Conservation (phyloP, 352 stramenopile species). For the Pythium sukuiense region DNA sequence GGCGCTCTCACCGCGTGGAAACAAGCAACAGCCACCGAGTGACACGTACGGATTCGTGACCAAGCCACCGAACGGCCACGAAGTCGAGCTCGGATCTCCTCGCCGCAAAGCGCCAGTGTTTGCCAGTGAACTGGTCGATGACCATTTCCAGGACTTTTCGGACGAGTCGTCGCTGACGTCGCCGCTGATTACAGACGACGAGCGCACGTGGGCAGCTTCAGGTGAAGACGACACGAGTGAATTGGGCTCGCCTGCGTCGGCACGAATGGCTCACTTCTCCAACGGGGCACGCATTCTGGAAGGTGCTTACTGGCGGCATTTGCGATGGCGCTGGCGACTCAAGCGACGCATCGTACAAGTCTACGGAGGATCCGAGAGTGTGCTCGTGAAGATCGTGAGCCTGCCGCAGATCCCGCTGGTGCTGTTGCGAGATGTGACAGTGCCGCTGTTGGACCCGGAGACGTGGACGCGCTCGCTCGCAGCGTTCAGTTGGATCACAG, state of each 20-base stretch:
- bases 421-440: conserved; percentile 59
- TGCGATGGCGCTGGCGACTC: conserved; percentile 70
- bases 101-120: conserved; percentile 33
- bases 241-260: not conserved
- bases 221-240: not conserved
- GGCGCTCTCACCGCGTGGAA: conserved; percentile 40
- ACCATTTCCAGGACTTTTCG: conserved; percentile 59
- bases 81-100: conserved; percentile 16
- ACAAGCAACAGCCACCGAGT: conserved; percentile 18
- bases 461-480: conserved; percentile 83
- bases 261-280: conserved; percentile 31
- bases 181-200: conserved; percentile 55
- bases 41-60: conserved; percentile 53
- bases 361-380: conserved; percentile 42
- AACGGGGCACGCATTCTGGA: conserved; percentile 40
- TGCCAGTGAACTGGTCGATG: conserved; percentile 47
- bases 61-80: not conserved
- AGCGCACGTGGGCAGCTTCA: conserved; percentile 29
- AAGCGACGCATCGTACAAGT: conserved; percentile 48
- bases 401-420: conserved; percentile 55
- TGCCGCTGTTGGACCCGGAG: conserved; percentile 68
- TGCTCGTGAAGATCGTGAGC: conserved; percentile 48
- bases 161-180: conserved; percentile 46
- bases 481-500: conserved; percentile 76
- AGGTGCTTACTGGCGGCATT: conserved; percentile 65